Percentiles rank a stretch among this genome's conserved stretches.
Evolutionary conservation across 345 rosid species (phyloP).

Genomic region (Syzygium grande): DNA sequence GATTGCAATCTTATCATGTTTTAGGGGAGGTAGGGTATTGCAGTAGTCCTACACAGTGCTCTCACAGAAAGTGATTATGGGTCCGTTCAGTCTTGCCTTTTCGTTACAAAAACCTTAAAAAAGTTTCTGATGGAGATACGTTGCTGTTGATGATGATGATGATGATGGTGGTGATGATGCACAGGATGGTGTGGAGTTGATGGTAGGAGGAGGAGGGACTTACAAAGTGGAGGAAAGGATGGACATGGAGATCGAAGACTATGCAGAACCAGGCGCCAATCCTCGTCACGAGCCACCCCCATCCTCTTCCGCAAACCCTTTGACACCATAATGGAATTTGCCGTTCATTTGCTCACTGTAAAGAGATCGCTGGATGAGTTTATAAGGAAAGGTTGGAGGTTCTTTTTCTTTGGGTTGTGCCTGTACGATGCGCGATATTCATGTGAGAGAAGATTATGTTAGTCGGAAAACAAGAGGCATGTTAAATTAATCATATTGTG

Average conservation of each 20-base stretch:
- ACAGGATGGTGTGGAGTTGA: conserved; percentile 5
- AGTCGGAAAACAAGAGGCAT: too few species aligned
- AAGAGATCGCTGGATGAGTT: neutral
- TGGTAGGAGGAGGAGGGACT: neutral
- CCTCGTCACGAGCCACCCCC: conserved; percentile 45
- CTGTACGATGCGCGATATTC: neutral
- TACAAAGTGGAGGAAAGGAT: conserved; percentile 26
- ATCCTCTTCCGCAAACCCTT: conserved; percentile 27
- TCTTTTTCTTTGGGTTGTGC: neutral
- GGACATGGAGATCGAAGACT: conserved; percentile 44
- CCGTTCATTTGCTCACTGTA: neutral
- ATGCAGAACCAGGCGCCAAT: conserved; percentile 71
- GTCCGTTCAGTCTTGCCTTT: neutral
- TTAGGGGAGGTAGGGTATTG: neutral
- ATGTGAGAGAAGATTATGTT: neutral
- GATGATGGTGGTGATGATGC: neutral
- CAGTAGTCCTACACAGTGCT: neutral
- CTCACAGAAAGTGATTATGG: neutral
- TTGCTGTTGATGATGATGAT: neutral
- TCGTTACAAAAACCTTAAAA: neutral
- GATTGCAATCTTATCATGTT: neutral
- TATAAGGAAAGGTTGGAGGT: neutral
- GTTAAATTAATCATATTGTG: neutral
- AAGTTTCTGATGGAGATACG: neutral
- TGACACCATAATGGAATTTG: neutral